Evolutionary conservation across 257 asterid genomes (phyloP).

Genomic region (Galeopsis tetrahit): DNA sequence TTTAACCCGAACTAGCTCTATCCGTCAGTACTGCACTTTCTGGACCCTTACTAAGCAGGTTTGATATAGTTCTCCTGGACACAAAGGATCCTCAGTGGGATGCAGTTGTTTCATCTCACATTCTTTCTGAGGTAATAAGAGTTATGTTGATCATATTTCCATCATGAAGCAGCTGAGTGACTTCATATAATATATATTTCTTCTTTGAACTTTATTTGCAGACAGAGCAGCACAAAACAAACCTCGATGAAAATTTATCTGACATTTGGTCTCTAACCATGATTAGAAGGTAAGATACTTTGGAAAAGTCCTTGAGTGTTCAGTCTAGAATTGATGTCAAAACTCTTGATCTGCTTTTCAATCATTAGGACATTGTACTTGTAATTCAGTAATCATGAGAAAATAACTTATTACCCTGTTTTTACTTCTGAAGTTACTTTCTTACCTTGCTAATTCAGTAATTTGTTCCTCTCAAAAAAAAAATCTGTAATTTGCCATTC

Average conservation of each 20-base stretch:
- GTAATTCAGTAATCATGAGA: slow-evolving; percentile 20
- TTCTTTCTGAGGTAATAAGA: slow-evolving; percentile 78
- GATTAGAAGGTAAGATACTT: slow-evolving; percentile 71
- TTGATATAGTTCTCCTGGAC: slow-evolving; percentile 92
- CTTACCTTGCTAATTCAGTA: not conserved
- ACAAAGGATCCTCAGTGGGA: slow-evolving; percentile 97
- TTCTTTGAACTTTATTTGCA: slow-evolving; percentile 43
- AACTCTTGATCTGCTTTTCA: slow-evolving; percentile 13
- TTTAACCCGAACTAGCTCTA: slow-evolving; percentile 66
- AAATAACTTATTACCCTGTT: not conserved
- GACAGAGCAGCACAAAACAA: slow-evolving; percentile 54
- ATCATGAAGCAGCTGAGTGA: slow-evolving; percentile 25
- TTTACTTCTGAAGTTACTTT: slow-evolving; percentile 9
- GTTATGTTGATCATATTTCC: slow-evolving; percentile 26
- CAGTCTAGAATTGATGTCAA: slow-evolving; percentile 28
- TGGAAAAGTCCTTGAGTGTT: not conserved
- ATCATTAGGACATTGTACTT: not conserved
- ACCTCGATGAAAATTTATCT: slow-evolving; percentile 54
- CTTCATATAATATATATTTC: slow-evolving; percentile 26
- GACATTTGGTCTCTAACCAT: slow-evolving; percentile 81
- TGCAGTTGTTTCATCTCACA: slow-evolving; percentile 95
- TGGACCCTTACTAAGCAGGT: slow-evolving; percentile 95
- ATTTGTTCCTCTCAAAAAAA: no score
- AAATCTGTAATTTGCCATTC: not conserved
- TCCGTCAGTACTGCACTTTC: slow-evolving; percentile 97